These are phyloP conservation scores for Didymella segeticola DNA, from an alignment of 2,329 filamentous ascomycete species.

Conservation along the genomic window DNA sequence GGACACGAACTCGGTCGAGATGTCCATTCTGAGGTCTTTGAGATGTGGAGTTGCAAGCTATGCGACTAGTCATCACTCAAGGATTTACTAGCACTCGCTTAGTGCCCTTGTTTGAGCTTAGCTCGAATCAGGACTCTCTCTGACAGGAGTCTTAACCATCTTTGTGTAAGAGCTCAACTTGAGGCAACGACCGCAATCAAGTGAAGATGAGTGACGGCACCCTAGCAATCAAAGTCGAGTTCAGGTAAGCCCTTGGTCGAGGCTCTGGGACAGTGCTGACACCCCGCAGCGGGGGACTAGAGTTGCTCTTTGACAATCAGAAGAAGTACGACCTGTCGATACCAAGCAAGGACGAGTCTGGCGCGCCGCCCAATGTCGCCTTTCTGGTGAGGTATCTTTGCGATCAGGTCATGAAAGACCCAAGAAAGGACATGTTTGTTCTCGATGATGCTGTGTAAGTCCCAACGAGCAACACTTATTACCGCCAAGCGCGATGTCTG, in stretches of 20 bases:
- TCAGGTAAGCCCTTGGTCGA: constrained; percentile 62
- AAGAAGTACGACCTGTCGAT: constrained; percentile 74
- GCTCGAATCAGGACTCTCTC: not conserved
- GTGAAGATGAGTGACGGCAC: constrained; percentile 35
- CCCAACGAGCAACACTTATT: not conserved
- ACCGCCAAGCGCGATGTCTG: constrained; percentile 15
- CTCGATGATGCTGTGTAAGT: constrained; percentile 85
- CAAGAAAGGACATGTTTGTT: constrained; percentile 85
- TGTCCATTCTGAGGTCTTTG: constrained; percentile 37
- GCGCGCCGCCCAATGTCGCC: constrained; percentile 70
- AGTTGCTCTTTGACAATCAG: constrained; percentile 89
- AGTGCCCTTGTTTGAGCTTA: constrained; percentile 21
- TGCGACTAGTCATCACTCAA: constrained; percentile 30
- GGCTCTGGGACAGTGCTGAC: constrained; percentile 10
- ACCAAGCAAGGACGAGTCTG: constrained; percentile 67
- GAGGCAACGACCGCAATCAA: not conserved
- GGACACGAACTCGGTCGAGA: constrained; percentile 63
- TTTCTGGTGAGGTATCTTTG: constrained; percentile 82
- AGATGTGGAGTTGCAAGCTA: constrained; percentile 21
- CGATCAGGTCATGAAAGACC: constrained; percentile 82
- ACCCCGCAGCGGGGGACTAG: constrained; percentile 75
- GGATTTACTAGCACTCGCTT: constrained; percentile 45
- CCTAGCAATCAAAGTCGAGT: constrained; percentile 74
- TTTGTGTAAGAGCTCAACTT: not conserved
- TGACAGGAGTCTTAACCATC: constrained; percentile 15